Base-by-base conservation (phyloP, 495 filamentous ascomycete species). In the Aspergillus indologenus region DNA sequence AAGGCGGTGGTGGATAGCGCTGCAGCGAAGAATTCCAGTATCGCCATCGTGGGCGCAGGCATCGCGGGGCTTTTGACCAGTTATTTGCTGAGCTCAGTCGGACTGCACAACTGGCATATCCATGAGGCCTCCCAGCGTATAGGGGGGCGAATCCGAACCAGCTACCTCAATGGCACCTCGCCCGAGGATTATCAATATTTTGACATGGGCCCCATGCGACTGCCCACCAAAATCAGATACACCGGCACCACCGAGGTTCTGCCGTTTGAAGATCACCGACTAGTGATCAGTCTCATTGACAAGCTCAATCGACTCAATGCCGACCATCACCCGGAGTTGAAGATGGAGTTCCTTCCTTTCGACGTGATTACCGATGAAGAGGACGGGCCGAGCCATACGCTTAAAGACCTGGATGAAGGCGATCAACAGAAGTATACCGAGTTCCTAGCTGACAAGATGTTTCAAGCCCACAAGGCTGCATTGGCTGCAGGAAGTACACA, bases 171-270 rank as follows among this genome's bases (percentile, higher is more conserved):
- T 5, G 77, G 75, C 0, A 83, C 85, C 1, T 77, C 81, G 26
- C 34, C 34, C 5, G 34, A 40, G 5, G 34, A 40, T 40, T 40
- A 40, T 40, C 77, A 89, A 48, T 87, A 86, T 64, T 81, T 62
- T 6, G 86, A 89, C 63, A 88, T 89, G 86, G 86, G 86, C 0
- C 85, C 86, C 1, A 88, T 88, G 86, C 69, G 86, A 14, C 84
- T 85, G 21, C 72, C 78, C 18, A 63, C 75, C 18, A 63, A 59
- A 7, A 70, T 75, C 54, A 82, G 71, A 1, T 56, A 47, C 43
- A 56, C 14, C 1, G 23, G 40, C 1, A 29, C 45, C 7, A 46
- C 29, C 21, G 53, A 46, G 3, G 31, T 29, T 15, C 22, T 56
- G 11, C 22, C 23, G 14, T 47, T 29, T 47, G 31, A 43, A 6